Base-by-base conservation (phyloP, 352 stramenopile species). In the Blastocystis sp. region DNA sequence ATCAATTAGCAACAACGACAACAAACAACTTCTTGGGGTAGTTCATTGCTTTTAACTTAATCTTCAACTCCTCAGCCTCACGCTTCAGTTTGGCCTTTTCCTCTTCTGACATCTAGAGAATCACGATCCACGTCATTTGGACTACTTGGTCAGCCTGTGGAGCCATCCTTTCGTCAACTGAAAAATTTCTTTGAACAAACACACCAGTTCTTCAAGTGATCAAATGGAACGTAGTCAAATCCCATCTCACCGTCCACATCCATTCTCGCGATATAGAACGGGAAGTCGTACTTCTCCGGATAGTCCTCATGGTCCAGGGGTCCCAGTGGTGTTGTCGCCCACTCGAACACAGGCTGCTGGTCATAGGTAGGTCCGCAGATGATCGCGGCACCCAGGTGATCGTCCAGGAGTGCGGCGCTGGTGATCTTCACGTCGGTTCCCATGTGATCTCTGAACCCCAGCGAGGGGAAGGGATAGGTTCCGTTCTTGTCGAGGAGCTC, bases 311-410 rank as follows among this genome's bases (percentile, higher is more conserved):
- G 78, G 13, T 62, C 63, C 63, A 78, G 0, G n/a, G 63, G 63
- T 34, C 45, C 66, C 11, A 89, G 20, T n/a, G 39, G 76, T 7
- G 53, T 82, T 1, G 90, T 79, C 6, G 90, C 93, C 92, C 92
- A 94, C 76, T 93, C 91, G 54, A 94, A 94, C 34, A 93, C 91
- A 0, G 92, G 92, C 62, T 93, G 92, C 75, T 93, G 89, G 11
- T 91, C 91, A 85, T 93, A 89, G 16, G 93, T 94, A 4, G 93
- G 92, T 8, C 93, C 93, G 41, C 63, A 89, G 62, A 89, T 89
- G 47, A 89, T 79, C 0, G 78, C 78, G 30, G 63, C 66, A 16
- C 63, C 78, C 16, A 89, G 24, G 8, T 79, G 63, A 78, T 89
- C 78, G 53, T 89, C 63, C 63, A 91, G 91, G 39, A 92, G 90